A percentile compares a stretch with the other conserved stretches of the same genome.
Evolutionary conservation across 345 rosid species (phyloP).

Genomic region (Ricinus communis): DNA sequence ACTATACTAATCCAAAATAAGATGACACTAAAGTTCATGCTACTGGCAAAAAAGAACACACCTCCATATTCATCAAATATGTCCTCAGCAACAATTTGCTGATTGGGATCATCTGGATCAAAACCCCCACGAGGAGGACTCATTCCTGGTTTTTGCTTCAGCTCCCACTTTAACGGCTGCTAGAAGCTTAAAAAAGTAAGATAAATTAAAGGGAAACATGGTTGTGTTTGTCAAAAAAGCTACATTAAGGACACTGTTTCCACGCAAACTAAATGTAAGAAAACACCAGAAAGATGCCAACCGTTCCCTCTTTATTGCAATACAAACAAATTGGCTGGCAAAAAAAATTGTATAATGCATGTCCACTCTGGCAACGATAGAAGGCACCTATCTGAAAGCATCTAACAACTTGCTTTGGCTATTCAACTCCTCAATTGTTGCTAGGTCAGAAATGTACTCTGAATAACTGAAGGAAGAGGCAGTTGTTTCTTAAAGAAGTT

Average conservation of each 20-base stretch:
- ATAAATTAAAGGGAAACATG: not conserved
- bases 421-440: not conserved
- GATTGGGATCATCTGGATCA: constrained; percentile 85
- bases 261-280: not conserved
- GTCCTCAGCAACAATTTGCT: constrained; percentile 95
- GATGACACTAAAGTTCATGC: not conserved
- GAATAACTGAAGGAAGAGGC: not conserved
- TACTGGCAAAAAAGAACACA: constrained; percentile 28
- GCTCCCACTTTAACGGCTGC: constrained; percentile 96
- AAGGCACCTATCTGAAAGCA: not conserved
- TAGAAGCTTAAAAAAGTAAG: constrained; percentile 1
- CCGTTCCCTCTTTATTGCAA: not conserved
- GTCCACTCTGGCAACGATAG: not conserved
- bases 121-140: constrained; percentile 99
- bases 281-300: constrained; percentile 1
- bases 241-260: not conserved
- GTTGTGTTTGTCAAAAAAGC: not conserved
- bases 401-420: not conserved
- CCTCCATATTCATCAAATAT: constrained; percentile 98
- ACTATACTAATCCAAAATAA: too few relatives aligned
- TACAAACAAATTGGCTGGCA: not conserved
- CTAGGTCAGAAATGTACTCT: not conserved
- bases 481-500: not conserved
- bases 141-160: constrained; percentile 93
- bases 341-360: too few relatives aligned